Evolutionary conservation across 2,329 filamentous ascomycete species (phyloP).

Genomic region (Colletotrichum cereale): DNA sequence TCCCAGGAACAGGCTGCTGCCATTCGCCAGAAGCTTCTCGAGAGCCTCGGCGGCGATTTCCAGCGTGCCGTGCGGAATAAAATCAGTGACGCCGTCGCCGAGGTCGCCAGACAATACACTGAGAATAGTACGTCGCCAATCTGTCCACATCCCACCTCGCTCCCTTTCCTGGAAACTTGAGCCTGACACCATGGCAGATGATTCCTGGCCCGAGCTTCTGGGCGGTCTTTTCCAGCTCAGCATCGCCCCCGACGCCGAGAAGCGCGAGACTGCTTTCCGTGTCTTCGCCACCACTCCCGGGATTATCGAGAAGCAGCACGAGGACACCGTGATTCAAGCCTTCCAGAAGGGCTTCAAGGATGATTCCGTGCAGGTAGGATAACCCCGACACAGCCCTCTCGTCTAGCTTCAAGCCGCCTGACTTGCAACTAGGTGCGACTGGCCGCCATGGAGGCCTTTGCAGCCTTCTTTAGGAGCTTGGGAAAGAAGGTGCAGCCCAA

Average conservation of each 20-base stretch:
- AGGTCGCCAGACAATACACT: conserved; percentile 93
- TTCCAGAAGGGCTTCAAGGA: conserved; percentile 96
- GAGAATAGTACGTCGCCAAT: conserved; percentile 78
- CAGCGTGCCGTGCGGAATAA: conserved; percentile 88
- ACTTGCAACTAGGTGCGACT: conserved; percentile 77
- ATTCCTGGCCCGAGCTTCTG: conserved; percentile 91
- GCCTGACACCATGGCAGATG: conserved; percentile 63
- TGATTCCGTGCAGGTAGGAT: conserved; percentile 77
- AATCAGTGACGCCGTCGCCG: conserved; percentile 96
- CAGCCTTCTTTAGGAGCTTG: conserved; percentile 93
- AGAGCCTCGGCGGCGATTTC: conserved; percentile 79
- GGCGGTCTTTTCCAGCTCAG: conserved; percentile 89
- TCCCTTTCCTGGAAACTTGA: background rate
- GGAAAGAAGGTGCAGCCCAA: conserved; percentile 89
- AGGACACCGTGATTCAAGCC: conserved; percentile 87
- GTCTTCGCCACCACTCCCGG: conserved; percentile 96
- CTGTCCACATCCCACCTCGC: conserved; percentile 18
- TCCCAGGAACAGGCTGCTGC: conserved; percentile 78
- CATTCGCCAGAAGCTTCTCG: conserved; percentile 87
- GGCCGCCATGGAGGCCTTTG: conserved; percentile 95
- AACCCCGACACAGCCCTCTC: background rate
- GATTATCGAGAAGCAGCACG: conserved; percentile 96
- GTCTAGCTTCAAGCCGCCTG: background rate
- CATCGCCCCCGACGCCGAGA: conserved; percentile 83
- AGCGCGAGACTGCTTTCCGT: conserved; percentile 92